Conservation (phyloP, 208 protist genomes). For the Zelonia costaricensis region DNA sequence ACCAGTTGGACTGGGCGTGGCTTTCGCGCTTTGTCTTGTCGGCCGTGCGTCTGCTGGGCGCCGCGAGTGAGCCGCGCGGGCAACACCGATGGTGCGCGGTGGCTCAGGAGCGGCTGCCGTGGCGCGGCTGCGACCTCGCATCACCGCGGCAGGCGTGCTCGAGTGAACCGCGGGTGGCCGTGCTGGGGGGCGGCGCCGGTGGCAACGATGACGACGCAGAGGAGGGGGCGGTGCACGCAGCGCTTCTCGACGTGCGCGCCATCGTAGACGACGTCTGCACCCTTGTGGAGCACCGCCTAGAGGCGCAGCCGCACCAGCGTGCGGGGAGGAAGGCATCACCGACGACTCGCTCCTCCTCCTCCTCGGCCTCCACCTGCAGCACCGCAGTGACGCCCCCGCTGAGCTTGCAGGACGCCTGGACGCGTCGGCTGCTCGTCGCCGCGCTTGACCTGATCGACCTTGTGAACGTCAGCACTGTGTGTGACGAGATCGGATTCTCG, state of each 20-base stretch:
- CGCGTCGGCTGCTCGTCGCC: conserved; percentile 41
- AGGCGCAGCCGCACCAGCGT: background rate
- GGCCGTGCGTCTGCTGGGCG: conserved; percentile 8
- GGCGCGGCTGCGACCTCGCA: conserved; percentile 58
- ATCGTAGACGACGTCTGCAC: conserved; percentile 29
- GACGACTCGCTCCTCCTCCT: background rate
- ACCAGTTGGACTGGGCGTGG: conserved; percentile 27
- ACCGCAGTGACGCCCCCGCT: background rate
- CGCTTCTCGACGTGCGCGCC: conserved; percentile 23
- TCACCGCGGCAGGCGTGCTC: conserved; percentile 37
- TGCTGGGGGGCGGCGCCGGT: conserved; percentile 24
- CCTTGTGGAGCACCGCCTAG: conserved; percentile 19
- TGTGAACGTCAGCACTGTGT: conserved; percentile 69
- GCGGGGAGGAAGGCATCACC: background rate
- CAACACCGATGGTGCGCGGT: conserved; percentile 4
- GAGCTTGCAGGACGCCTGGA: conserved; percentile 25
- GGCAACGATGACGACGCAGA: background rate
- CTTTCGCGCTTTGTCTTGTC: conserved; percentile 24
- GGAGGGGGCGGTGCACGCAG: conserved; percentile 40
- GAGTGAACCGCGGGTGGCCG: conserved; percentile 30
- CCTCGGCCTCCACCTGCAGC: too few species aligned
- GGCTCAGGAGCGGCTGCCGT: conserved; percentile 41
- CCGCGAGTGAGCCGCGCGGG: too few species aligned
- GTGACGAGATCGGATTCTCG: conserved; percentile 75
- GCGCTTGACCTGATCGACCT: conserved; percentile 65